Conservation (phyloP, 176 grass and related monocot species). For the Aegilops tauschii region DNA sequence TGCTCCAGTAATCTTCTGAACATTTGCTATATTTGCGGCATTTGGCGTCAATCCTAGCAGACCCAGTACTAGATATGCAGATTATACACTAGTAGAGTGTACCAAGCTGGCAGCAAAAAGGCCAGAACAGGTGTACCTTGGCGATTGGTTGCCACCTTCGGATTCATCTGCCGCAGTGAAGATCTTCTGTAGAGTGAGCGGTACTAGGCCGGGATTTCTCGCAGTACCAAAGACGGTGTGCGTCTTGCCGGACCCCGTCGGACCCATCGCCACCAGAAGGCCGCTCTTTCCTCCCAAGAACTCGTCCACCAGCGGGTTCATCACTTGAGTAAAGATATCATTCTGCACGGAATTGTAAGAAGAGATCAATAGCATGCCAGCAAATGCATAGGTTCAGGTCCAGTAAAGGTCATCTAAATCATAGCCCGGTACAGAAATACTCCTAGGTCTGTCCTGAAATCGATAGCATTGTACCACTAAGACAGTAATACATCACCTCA, state of each 20-base stretch:
- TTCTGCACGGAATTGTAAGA: conserved; percentile 32
- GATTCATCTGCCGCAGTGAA: conserved; percentile 32
- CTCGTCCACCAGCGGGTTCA: conserved; percentile 67
- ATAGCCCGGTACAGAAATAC: not conserved
- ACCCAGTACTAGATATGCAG: not conserved
- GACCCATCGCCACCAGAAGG: conserved; percentile 76
- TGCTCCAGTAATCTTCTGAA: not conserved
- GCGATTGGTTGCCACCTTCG: not conserved
- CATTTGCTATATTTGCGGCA: not conserved
- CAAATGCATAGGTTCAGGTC: not conserved
- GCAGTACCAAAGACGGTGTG: conserved; percentile 75
- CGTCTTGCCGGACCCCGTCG: conserved; percentile 86
- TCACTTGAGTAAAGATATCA: conserved; percentile 65
- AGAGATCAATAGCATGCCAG: not conserved
- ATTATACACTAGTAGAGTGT: not conserved
- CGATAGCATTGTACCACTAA: not conserved
- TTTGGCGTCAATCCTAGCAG: not conserved
- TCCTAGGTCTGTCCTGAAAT: not conserved
- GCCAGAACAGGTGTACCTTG: not conserved
- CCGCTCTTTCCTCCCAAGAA: conserved; percentile 74
- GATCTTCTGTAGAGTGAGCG: conserved; percentile 54
- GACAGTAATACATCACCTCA: not conserved
- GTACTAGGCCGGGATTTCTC: conserved; percentile 66
- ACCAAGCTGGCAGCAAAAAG: not conserved
- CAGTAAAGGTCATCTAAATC: not conserved